A percentile compares a stretch with the other conserved stretches of the same genome.
These are phyloP conservation scores for Balansia obtecta DNA, from an alignment of 2,329 filamentous ascomycete species.

Conservation along the genomic window DNA sequence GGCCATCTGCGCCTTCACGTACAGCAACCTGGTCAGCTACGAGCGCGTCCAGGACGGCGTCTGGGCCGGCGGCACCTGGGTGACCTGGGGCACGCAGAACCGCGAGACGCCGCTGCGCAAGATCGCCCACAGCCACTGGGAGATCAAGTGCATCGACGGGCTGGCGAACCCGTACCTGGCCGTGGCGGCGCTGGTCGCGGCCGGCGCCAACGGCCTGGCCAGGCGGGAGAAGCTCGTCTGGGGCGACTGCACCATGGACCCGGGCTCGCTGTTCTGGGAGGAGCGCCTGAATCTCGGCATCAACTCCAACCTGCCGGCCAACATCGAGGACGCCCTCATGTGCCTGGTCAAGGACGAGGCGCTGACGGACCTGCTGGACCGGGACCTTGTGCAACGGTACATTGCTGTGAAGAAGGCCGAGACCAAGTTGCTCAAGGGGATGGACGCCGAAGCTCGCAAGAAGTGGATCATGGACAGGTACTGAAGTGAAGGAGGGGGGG, in stretches of 20 bases:
- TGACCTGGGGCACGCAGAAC: conserved; percentile 74
- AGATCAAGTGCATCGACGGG: conserved; percentile 67
- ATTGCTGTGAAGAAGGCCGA: conserved; percentile 47
- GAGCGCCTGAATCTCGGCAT: conserved; percentile 43
- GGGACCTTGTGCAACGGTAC: conserved; percentile 43
- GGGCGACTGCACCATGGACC: conserved; percentile 43
- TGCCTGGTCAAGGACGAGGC: conserved; percentile 35
- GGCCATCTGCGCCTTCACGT: conserved; percentile 55
- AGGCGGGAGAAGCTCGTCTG: conserved; percentile 27
- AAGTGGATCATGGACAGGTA: conserved; percentile 57
- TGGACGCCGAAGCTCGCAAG: conserved; percentile 34
- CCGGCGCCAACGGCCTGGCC: conserved; percentile 17
- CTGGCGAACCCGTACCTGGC: conserved; percentile 67
- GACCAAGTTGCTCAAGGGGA: conserved; percentile 25
- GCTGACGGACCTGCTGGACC: conserved; percentile 33
- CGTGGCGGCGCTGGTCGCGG: conserved; percentile 19
- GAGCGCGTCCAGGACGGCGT: conserved; percentile 52
- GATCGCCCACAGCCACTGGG: conserved; percentile 57
- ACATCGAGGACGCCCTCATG: conserved; percentile 40
- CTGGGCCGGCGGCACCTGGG: conserved; percentile 70
- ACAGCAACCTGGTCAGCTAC: conserved; percentile 56
- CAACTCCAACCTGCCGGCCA: conserved; percentile 37
- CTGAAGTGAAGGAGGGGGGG: conserved; percentile 8
- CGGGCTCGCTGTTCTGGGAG: conserved; percentile 32
- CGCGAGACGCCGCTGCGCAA: conserved; percentile 62